A percentile compares a stretch with the other conserved stretches of the same genome.
Conservation (phyloP, 2,329 filamentous ascomycete genomes). For the Mollisia scopiformis region DNA sequence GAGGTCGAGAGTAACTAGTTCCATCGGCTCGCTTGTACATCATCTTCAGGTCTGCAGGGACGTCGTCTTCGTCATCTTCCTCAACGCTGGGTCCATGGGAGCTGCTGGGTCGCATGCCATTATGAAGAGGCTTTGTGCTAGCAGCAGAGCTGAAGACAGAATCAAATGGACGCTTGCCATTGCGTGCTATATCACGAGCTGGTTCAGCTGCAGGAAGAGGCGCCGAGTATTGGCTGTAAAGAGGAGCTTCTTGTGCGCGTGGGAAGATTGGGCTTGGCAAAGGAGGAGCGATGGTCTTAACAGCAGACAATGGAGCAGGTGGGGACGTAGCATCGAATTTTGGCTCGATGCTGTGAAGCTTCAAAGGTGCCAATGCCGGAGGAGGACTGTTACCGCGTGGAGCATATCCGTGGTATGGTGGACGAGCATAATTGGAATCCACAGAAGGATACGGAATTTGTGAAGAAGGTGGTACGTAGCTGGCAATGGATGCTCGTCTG, state of each 20-base stretch:
- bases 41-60: conserved; percentile 14
- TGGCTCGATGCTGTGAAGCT: conserved; percentile 13
- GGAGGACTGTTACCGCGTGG: background rate
- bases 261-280: conserved; percentile 23
- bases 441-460: conserved; percentile 17
- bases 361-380: conserved; percentile 22
- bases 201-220: conserved; percentile 16
- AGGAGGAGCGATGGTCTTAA: conserved; percentile 20
- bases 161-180: conserved; percentile 32
- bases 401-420: conserved; percentile 16
- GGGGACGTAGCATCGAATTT: conserved; percentile 32
- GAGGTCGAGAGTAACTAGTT: conserved; percentile 41
- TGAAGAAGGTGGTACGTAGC: background rate
- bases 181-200: conserved; percentile 23
- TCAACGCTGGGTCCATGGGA: conserved; percentile 26
- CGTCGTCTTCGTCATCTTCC: conserved; percentile 22
- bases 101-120: conserved; percentile 45
- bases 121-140: conserved; percentile 41
- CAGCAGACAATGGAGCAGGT: conserved; percentile 20
- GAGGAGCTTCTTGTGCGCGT: conserved; percentile 19
- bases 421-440: conserved; percentile 21
- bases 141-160: conserved; percentile 30
- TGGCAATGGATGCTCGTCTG: conserved; percentile 21
- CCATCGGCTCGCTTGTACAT: conserved; percentile 38
- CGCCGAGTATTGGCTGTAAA: conserved; percentile 24